A percentile compares a stretch with the other conserved stretches of the same genome.
These are phyloP conservation scores for Claviceps sp. DNA, from an alignment of 2,329 filamentous ascomycete species.

Conservation along the genomic window DNA sequence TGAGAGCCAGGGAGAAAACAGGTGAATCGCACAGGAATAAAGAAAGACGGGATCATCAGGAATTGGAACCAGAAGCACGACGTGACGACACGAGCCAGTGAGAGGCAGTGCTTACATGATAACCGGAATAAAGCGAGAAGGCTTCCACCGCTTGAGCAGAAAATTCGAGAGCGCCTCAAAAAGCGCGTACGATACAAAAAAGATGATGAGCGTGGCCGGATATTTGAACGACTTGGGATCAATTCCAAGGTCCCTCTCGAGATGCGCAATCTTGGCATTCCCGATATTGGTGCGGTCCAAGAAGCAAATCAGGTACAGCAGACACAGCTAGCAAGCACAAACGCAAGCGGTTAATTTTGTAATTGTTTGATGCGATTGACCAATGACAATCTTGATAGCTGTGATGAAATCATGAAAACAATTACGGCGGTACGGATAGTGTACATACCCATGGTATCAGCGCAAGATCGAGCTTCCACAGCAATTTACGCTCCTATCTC, in stretches of 20 bases:
- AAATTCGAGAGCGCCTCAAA: conserved; percentile 72
- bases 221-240: conserved; percentile 51
- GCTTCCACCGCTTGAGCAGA: conserved; percentile 61
- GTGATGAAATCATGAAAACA: too few relatives aligned
- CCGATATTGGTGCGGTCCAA: conserved; percentile 69
- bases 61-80: too few relatives aligned
- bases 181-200: conserved; percentile 74
- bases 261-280: conserved; percentile 46
- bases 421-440: too few relatives aligned
- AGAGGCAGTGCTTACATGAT: conserved; percentile 50
- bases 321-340: conserved; percentile 34
- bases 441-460: conserved; percentile 44
- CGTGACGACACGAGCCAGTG: not conserved
- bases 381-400: too few relatives aligned
- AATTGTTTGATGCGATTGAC: too few relatives aligned
- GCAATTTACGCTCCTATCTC: conserved; percentile 43
- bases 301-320: conserved; percentile 64
- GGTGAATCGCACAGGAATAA: too few relatives aligned
- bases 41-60: too few relatives aligned
- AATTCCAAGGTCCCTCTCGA: conserved; percentile 29
- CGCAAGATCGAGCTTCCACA: conserved; percentile 47
- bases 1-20: too few relatives aligned
- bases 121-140: conserved; percentile 65
- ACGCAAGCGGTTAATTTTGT: too few relatives aligned
- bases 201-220: conserved; percentile 65